Percentiles rank a stretch among this genome's conserved stretches.
Conservation (phyloP, 2,329 filamentous ascomycete species). For the Colletotrichum spaethianum region DNA sequence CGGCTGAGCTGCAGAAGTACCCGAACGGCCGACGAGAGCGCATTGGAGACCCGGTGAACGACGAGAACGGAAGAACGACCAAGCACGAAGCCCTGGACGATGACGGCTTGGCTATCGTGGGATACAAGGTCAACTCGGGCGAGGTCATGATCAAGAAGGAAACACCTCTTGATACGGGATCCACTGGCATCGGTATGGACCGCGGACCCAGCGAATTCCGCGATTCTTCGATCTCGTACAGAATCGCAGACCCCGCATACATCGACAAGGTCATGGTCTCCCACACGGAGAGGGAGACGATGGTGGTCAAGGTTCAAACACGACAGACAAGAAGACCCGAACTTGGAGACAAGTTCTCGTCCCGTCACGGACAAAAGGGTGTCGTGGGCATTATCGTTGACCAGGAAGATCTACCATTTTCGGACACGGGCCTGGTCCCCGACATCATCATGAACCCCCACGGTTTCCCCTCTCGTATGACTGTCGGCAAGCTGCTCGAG, state of each 20-base stretch:
- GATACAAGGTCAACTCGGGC: constrained; percentile 81
- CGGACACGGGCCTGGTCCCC: constrained; percentile 89
- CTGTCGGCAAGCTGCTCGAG: constrained; percentile 97
- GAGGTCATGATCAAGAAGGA: constrained; percentile 95
- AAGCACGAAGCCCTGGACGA: constrained; percentile 82
- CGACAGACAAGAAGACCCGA: constrained; percentile 96
- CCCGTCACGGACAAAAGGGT: constrained; percentile 97
- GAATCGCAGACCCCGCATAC: constrained; percentile 86
- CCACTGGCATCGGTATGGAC: constrained; percentile 79
- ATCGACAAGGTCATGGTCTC: constrained; percentile 98
- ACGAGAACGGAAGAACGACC: constrained; percentile 73
- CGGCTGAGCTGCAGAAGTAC: constrained; percentile 88
- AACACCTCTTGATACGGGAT: constrained; percentile 82
- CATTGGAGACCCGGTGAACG: constrained; percentile 70
- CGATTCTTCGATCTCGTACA: constrained; percentile 82
- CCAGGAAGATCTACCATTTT: constrained; percentile 97
- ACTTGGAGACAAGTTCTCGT: constrained; percentile 98
- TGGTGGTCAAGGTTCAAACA: constrained; percentile 93
- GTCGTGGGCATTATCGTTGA: constrained; percentile 97
- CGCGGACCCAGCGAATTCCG: constrained; percentile 75
- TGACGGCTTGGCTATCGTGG: constrained; percentile 93
- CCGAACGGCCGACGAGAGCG: constrained; percentile 82
- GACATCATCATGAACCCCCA: constrained; percentile 99
- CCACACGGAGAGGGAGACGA: constrained; percentile 87
- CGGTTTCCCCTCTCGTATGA: constrained; percentile 99